Base-by-base conservation (phyloP, 2,329 filamentous ascomycete genomes). In the Fusarium kyushuense region DNA sequence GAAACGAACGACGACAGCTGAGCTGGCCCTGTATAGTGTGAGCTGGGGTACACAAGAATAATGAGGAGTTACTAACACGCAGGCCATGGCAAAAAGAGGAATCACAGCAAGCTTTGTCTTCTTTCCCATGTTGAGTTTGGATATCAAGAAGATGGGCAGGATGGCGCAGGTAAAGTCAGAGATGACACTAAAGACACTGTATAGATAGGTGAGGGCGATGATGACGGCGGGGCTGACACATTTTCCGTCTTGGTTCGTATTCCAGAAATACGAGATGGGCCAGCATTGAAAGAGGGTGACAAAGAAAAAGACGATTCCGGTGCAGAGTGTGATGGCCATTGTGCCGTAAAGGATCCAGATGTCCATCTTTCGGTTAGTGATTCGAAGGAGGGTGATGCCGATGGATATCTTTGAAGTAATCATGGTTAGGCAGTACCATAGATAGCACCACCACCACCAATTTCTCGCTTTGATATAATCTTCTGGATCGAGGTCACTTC, bases 31-130 rank as follows among this genome's bases (percentile, higher is more conserved):
- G 48, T 42, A 35, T 27, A 30, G 16, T 54, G 54, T 74, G 48
- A 74, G 69, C 42, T 53, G 2, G n/a, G 33, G 23, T 35, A 35
- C 32, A 21, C 12, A 35, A 14, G 21, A n/a, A 27, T 12, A 8
- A 45, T 14, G 6, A 54, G 19, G 25, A 14, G 46, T 27, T 30
- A 77, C 77, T 63, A 73, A 80, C 82, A 84, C 72, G 69, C 87
- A 87, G 29, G 86, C 89, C 78, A 89, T 82, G 9, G 81, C 81
- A 49, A 90, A 76, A 43, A 90, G 81, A 8, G 80, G 79, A 12
- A 83, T 82, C 23, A 89, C 77, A 3, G 85, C 81, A 9, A 82
- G 32, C 71, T 88, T 89, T 4, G 82, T 84, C 56, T 78, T 80
- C 10, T 65, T 69, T 45, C 82, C 82, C 82, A 90, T 87, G 56